Evolutionary conservation across 108 stramenopile genomes (phyloP).

Genomic region (Cyclotella baltica): DNA sequence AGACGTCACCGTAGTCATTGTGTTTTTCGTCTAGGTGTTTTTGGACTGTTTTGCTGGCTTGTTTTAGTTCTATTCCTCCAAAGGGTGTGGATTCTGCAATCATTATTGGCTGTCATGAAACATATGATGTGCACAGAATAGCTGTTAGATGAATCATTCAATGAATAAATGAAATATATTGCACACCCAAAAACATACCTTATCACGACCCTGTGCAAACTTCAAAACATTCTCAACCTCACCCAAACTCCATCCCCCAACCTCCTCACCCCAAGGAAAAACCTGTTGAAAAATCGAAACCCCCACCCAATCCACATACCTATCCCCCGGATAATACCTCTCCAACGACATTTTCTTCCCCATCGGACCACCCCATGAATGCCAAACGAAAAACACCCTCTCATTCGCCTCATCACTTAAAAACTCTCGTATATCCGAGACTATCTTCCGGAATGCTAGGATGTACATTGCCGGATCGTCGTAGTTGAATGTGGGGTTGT

Average conservation of each 20-base stretch:
- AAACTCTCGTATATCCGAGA: conserved; percentile 48
- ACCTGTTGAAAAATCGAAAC: conserved; percentile 86
- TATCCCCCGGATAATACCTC: conserved; percentile 80
- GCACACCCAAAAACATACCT: conserved; percentile 19
- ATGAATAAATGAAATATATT: neutral
- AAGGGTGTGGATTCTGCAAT: conserved; percentile 94
- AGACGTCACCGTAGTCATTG: conserved; percentile 49
- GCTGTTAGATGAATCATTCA: neutral
- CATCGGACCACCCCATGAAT: conserved; percentile 86
- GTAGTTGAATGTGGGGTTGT: conserved; percentile 82
- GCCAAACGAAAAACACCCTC: conserved; percentile 78
- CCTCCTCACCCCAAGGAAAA: conserved; percentile 64
- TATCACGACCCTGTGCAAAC: conserved; percentile 62
- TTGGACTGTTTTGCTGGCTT: conserved; percentile 35
- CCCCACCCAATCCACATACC: conserved; percentile 86
- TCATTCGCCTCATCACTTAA: conserved; percentile 32
- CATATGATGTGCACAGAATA: neutral
- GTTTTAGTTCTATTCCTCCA: conserved; percentile 75
- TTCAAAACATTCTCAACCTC: conserved; percentile 77
- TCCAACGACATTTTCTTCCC: conserved; percentile 35
- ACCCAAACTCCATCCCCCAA: conserved; percentile 45
- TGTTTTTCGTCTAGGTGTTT: neutral
- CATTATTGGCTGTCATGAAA: conserved; percentile 67
- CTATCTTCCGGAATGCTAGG: conserved; percentile 73
- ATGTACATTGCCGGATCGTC: conserved; percentile 62